phyloP scores from a whole-genome alignment of 129 eudicot genomes.

The Scalesia atractyloides region DNA sequence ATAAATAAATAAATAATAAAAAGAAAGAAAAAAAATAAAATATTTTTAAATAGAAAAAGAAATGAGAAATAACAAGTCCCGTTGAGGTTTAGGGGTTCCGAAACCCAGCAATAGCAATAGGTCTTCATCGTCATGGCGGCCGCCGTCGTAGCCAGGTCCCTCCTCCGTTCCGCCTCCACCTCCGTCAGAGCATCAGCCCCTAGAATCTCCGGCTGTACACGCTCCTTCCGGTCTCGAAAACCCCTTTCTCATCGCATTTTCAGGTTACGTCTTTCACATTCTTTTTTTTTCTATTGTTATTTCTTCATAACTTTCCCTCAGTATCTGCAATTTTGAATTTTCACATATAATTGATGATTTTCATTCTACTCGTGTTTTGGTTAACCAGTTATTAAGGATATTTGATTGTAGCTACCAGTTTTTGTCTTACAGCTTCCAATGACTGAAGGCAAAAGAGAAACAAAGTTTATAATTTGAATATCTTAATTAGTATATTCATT shows the following conservation, averaged over 20 bases:
- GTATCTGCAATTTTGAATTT: background rate
- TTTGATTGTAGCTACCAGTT: no score
- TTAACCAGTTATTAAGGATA: background rate
- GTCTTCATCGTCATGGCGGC: conserved; percentile 40
- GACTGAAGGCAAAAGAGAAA: no score
- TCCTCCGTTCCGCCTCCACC: conserved; percentile 57
- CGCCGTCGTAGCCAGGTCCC: conserved; percentile 59
- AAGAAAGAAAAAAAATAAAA: no score
- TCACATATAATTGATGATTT: conserved; percentile 7
- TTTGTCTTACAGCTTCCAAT: no score
- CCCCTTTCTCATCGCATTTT: conserved; percentile 64
- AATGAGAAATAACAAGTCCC: no score
- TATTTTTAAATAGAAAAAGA: no score
- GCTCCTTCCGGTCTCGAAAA: conserved; percentile 53
- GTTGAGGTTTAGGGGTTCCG: background rate
- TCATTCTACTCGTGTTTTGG: background rate
- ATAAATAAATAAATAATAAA: no score
- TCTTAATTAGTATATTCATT: no score
- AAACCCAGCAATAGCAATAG: background rate
- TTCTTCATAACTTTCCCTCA: background rate
- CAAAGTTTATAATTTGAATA: no score
- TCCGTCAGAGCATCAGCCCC: conserved; percentile 43
- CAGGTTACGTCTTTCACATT: conserved; percentile 46
- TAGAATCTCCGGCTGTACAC: conserved; percentile 42
- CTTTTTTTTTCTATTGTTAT: background rate